A percentile compares a stretch with the other conserved stretches of the same genome.
Evolutionary conservation across 805 yeast species (phyloP).

Genomic region (Vanderwaltozyma verrucispora): DNA sequence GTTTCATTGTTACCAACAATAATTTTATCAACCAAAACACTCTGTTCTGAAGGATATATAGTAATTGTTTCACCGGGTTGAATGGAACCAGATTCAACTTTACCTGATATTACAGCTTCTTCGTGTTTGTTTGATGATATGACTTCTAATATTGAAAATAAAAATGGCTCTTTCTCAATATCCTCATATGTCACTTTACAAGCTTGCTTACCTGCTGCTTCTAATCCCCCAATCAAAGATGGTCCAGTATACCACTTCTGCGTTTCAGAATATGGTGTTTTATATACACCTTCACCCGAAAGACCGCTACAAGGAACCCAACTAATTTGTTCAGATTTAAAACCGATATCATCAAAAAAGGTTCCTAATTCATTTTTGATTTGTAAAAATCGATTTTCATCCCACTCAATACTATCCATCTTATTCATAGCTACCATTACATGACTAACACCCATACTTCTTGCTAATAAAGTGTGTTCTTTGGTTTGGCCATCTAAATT

Average conservation of each 20-base stretch:
- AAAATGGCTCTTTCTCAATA: constrained; percentile 36
- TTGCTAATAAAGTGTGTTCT: constrained; percentile 92
- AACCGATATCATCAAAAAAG: constrained; percentile 80
- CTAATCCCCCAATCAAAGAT: constrained; percentile 74
- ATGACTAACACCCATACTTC: constrained; percentile 91
- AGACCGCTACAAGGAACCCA: constrained; percentile 96
- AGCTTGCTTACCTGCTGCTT: constrained; percentile 28
- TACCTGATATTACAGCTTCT: constrained; percentile 48
- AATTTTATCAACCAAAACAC: constrained; percentile 31
- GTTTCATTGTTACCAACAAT: constrained; percentile 15
- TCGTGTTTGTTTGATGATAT: constrained; percentile 38
- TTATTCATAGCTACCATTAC: constrained; percentile 81
- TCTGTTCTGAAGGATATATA: constrained; percentile 41
- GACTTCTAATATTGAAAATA: constrained; percentile 56
- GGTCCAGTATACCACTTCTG: constrained; percentile 93
- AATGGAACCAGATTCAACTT: constrained; percentile 55
- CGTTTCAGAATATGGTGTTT: constrained; percentile 39
- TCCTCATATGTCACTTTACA: constrained; percentile 10
- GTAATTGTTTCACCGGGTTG: constrained; percentile 61
- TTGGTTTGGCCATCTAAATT: constrained; percentile 98
- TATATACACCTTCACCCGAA: constrained; percentile 93
- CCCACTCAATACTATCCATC: constrained; percentile 90
- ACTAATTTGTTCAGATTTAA: constrained; percentile 63
- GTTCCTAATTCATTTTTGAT: constrained; percentile 69
- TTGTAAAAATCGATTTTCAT: constrained; percentile 83